Percentiles rank a stretch among this genome's conserved stretches.
Evolutionary conservation across 192 early-diverging fungal species (phyloP).

Genomic region (Backusella tuberculispora): DNA sequence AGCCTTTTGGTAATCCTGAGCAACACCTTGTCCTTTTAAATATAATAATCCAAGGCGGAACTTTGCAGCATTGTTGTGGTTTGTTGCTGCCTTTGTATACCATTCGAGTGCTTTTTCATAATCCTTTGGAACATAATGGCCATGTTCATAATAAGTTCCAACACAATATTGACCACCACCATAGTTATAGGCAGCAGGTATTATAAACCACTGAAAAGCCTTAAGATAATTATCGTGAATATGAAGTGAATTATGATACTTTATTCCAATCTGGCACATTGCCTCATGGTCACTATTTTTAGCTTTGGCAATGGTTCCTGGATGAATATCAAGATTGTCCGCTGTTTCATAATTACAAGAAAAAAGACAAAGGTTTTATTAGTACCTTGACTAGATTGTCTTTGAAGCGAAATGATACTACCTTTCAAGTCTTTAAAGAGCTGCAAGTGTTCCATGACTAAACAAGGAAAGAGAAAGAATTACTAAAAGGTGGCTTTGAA

Average conservation of each 20-base stretch:
- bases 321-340: background rate
- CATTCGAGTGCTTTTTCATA: background rate
- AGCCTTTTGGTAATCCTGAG: constrained; percentile 23
- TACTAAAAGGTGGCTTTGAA: constrained; percentile 3
- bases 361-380: background rate
- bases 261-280: constrained; percentile 13
- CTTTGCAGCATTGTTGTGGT: constrained; percentile 9
- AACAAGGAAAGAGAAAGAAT: constrained; percentile 6
- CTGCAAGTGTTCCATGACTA: background rate
- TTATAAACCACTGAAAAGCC: background rate
- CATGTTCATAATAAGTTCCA: background rate
- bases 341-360: background rate
- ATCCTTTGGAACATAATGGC: background rate
- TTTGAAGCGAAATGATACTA: background rate
- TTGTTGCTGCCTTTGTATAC: constrained; percentile 5
- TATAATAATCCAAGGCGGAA: constrained; percentile 24
- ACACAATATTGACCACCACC: background rate
- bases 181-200: background rate
- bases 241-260: constrained; percentile 3
- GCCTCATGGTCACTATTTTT: constrained; percentile 11
- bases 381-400: background rate
- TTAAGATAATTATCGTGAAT: constrained; percentile 6
- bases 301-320: constrained; percentile 5
- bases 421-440: constrained; percentile 9
- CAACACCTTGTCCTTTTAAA: constrained; percentile 25